phyloP scores from a whole-genome alignment of 306 rosid species.

The Begonia fuchsioides region DNA sequence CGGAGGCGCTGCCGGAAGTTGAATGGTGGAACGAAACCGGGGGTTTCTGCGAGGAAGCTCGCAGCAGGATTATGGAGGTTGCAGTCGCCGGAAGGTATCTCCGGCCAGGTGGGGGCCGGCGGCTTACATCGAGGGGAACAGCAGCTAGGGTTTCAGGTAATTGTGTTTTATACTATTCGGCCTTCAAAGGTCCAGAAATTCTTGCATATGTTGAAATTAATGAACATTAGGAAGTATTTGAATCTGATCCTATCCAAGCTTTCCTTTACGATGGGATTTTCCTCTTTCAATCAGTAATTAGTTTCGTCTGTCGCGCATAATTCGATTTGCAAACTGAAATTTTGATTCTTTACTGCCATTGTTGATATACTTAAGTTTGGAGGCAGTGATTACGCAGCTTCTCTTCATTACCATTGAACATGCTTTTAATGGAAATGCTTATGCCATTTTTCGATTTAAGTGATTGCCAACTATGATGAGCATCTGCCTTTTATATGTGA shows the following conservation, averaged over 20 bases:
- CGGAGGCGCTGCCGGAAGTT: constrained; percentile 22
- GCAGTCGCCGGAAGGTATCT: constrained; percentile 46
- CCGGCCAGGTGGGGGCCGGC: constrained; percentile 11
- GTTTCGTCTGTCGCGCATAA: constrained; percentile 5
- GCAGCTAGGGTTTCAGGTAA: constrained; percentile 53
- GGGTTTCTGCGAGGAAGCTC: constrained; percentile 70
- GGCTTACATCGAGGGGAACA: constrained; percentile 11
- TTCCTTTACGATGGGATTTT: no score
- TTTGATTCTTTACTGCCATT: no score
- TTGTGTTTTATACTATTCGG: constrained; percentile 1
- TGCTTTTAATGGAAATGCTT: no score
- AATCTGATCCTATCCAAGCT: no score
- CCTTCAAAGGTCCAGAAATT: background rate
- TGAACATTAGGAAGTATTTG: no score
- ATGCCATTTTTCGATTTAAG: no score
- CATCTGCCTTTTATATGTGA: no score
- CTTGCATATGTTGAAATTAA: no score
- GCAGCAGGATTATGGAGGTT: constrained; percentile 80
- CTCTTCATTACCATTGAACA: no score
- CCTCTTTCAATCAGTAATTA: background rate
- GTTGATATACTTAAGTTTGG: no score
- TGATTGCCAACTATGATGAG: no score
- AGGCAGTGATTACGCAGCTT: no score
- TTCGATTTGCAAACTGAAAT: constrained; percentile 4
- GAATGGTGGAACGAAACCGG: constrained; percentile 18